Base-by-base conservation (phyloP, 768 basidiomycete genomes). In the Clitopilus hobsonii region DNA sequence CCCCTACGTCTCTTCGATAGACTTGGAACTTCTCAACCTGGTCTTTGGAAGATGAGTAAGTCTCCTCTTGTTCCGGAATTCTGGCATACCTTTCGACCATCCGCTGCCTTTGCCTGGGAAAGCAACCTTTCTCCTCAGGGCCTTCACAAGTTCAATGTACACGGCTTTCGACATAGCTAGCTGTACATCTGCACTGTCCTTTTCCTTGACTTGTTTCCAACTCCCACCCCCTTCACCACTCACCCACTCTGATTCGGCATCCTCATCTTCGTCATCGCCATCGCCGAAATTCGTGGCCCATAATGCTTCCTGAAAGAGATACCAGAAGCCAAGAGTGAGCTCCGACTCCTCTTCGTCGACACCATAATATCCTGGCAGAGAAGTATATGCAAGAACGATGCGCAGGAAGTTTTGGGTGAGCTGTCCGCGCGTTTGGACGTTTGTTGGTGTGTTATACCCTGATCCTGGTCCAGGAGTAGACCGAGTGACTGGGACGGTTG, bases 341-440 rank as follows among this genome's bases (percentile, higher is more conserved):
- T 95, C 92, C 61, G 90, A 94, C 64, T 90, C 86, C 49, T 91
- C 89, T 65, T 95, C 94, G 48, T 95, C 93, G 0, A 82, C 79
- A 1, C 89, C 90, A 63, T 86, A 91, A 57, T 82, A 84, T 0
- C 91, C 92, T 0, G 85, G 83, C 8, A 74, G 69, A 1, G 84
- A 86, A 0, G 91, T 91, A 57, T 89, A 88, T 16, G 84, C 78
- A 18, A 97, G 70, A 49, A 95, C 66, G 10, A 90, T 67, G 4
- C 81, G 78, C 2, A 98, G 71, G 62, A 89, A 91, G 0, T 75
- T 79, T 61, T 94, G 93, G 0, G 82, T 77, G 11, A 86, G 75
- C 13, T 81, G 75, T 0, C 72, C 74, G 55, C 75, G 74, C 1
- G 77, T 74, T 41, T 72, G 72, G 3, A 61, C 59, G 27, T 64